phyloP scores from a whole-genome alignment of 352 stramenopile genomes.

The Aphanomyces euteiches region DNA sequence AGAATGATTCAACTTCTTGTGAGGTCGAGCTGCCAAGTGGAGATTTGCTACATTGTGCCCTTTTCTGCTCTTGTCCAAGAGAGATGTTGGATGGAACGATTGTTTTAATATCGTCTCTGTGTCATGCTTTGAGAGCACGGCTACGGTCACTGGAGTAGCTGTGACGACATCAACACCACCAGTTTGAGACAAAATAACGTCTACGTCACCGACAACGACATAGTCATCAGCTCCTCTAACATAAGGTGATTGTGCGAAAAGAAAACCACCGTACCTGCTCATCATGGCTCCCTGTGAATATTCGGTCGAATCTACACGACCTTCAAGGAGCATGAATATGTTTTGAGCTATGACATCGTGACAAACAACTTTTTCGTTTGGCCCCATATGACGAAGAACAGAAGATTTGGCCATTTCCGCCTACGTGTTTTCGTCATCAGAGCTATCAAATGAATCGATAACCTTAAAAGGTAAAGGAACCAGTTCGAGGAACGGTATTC shows the following conservation, averaged over 20 bases:
- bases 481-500: background rate
- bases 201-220: background rate
- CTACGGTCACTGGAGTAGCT: background rate
- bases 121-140: background rate
- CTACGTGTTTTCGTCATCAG: background rate
- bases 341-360: background rate
- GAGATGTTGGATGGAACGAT: background rate
- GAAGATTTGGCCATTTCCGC: conserved; percentile 11
- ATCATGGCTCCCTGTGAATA: background rate
- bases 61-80: background rate
- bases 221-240: background rate
- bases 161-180: background rate
- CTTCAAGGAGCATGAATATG: background rate
- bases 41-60: background rate
- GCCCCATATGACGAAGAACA: background rate
- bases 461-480: conserved; percentile 10
- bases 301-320: background rate
- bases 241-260: too few relatives aligned
- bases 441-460: background rate
- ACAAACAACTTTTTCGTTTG: background rate
- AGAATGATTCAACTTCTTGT: background rate
- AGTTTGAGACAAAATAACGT: background rate
- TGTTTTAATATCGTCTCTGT: background rate
- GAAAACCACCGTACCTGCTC: background rate
- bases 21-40: background rate